Conservation (phyloP, 108 stramenopile species). For the Mediolabrus comicus region DNA sequence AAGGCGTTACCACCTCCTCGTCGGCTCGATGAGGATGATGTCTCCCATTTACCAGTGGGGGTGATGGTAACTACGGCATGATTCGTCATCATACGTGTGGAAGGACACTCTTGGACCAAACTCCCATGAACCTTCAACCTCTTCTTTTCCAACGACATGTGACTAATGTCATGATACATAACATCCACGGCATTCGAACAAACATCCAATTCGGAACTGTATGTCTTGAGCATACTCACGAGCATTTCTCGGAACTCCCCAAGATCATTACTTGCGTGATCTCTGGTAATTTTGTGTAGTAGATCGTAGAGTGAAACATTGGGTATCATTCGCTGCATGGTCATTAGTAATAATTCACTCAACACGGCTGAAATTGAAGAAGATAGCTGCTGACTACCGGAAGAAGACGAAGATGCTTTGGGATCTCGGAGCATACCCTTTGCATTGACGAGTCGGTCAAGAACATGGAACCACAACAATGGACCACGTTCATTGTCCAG, state of each 20-base stretch:
- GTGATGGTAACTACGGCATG: conserved; percentile 16
- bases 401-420: conserved; percentile 53
- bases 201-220: conserved; percentile 68
- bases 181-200: conserved; percentile 62
- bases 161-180: conserved; percentile 56
- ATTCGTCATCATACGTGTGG: neutral
- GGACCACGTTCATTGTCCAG: conserved; percentile 71
- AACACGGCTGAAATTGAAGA: conserved; percentile 54
- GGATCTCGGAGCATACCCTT: conserved; percentile 70
- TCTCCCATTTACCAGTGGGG: conserved; percentile 13
- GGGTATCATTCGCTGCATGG: conserved; percentile 83
- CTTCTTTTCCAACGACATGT: conserved; percentile 48
- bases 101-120: conserved; percentile 15
- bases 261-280: conserved; percentile 74
- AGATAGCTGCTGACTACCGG: conserved; percentile 51
- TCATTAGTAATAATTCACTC: conserved; percentile 68
- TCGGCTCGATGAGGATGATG: neutral
- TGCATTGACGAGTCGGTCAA: conserved; percentile 80
- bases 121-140: conserved; percentile 38
- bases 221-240: conserved; percentile 64
- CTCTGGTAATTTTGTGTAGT: conserved; percentile 77
- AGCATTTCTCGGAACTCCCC: conserved; percentile 87
- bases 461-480: conserved; percentile 82
- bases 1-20: neutral
- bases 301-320: conserved; percentile 76